Evolutionary conservation across 495 filamentous ascomycete species (phyloP), one percentile per base, ranked within the genome.

Genomic region (Xylaria nigripes): DNA sequence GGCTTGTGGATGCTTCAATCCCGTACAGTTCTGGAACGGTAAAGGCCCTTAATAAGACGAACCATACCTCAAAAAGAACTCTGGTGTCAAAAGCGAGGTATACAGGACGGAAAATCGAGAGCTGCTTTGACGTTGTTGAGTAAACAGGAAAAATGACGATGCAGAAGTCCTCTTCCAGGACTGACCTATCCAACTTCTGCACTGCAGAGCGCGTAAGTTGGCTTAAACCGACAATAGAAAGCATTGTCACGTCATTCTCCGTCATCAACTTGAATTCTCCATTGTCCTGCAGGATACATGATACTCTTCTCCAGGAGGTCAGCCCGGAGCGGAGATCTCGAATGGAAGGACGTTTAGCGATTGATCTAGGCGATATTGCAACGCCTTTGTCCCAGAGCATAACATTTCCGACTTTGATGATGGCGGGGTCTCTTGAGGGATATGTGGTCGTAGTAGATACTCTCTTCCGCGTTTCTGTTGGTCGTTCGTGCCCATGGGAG

Each of bases 331-430:
- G 66, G 16, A 74, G 60, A 55, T 77, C 72, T 50, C 76, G 67
- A 9, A 76, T 71, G 12, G 76, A 74, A 12, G 76, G 69, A 3
- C 72, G 70, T 54, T 70, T 70, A 44, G 74, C 73, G 61, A 77
- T 81, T 60, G 75, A 71, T 60, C 73, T 74, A 52, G 70, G 79
- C 45, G 70, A 80, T 54, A 70, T 75, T 61, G 73, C 78, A 2
- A 69, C 68, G 18, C 77, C 79, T 59, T 78, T 86, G 64, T 96
- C 86, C 91, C 91, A 97, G 29, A 91, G 80, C 58, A 91, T 80
- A 74, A 97, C 86, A 65, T 90, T 95, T 38, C 90, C 94, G 48
- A 96, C 88, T 66, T 99, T 99, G 71, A 97, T 99, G 55, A 97
- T 95, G 32, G 90, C 82, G 12, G 83, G 81, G 51, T 91, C 87